Evolutionary conservation across 2,329 filamentous ascomycete genomes (phyloP), one percentile per base, ranked within the genome.

Genomic region (Penicillium sp.): DNA sequence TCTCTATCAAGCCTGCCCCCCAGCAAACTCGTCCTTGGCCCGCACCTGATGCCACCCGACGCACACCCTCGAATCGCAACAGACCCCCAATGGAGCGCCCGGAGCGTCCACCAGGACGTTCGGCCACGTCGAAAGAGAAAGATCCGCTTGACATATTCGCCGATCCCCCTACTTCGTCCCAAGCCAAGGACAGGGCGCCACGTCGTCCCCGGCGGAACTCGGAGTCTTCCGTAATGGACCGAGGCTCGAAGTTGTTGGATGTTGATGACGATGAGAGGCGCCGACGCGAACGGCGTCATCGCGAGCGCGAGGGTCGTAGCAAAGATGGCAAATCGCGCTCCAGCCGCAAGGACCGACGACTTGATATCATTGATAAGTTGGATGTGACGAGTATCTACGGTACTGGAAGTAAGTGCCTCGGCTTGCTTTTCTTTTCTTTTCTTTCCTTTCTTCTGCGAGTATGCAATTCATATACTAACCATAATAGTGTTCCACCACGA

Each of bases 301-400:
- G 75, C 37, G 76, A 77, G 38, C 75, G 77, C 65, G 70, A 76
- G 60, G 64, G 59, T 22, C 61, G 74, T 64, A 58, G 66, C 47
- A 66, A 63, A 38, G 68, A 72, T 49, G 63, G 64, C 31, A 70
- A 70, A 49, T 57, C 65, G 31, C 65, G 66, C 12, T 69, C 65
- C 19, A 69, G 68, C 51, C 68, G 69, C 47, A 68, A 67, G 51
- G 66, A 66, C 43, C 65, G 70, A 44, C 63, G 65, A 48, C 69
- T 97, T 57, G 93, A 98, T 67, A 80, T 97, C 40, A 97, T 98
- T 62, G 93, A 98, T 72, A 91, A 96, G 68, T 76, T 98, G 57
- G 93, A 97, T 73, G 90, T 93, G 55, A 96, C 90, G 4, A 90
- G 90, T 67, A 94, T 97, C 60, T 96, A 95, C 65, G 91, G 93